Evolutionary conservation across 805 yeast species (phyloP), one percentile per base, ranked within the genome.

Genomic region (Cyberlindnera lachancei): DNA sequence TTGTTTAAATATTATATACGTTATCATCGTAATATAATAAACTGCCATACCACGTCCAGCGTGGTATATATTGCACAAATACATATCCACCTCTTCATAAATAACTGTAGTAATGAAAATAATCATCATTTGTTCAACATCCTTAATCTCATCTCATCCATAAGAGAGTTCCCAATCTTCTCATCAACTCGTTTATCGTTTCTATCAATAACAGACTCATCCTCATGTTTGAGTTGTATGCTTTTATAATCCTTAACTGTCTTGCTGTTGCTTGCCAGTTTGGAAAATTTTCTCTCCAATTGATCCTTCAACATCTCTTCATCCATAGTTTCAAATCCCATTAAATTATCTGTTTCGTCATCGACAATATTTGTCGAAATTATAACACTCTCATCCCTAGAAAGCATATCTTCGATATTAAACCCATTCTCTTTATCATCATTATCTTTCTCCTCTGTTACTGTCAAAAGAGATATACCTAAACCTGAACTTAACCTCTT

Each of bases 401-500:
- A 48, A 13, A 50, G 15, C 17, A 51, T 21, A 7, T 40, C 23
- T 6, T 30, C 27, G 19, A 50, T 48, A 28, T 46, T 45, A 18
- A 45, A 48, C 9, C 25, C 34, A 10, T 29, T 19, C 1, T 30
- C 11, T 6, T 19, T 24, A 4, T 43, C 38, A 13, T 39, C 29
- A 7, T 28, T 38, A 10, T 40, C 38, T 9, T 38, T 23, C 3
- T 40, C 46, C 22, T 54, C 59, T 15, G 46, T 24, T 6, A 55
- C 55, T 1, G 56, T 55, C 18, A 55, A 28, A 15, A 55, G 32
- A 10, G 57, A 44, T 4, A 55, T 30, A 4, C 48, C 33, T 3
- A 55, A 35, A 1, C 59, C 59, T 3, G 52, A 45, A 29, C 56
- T 52, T 12, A 42, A 25, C 30, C 57, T 41, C 26, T 48, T 52